Percentiles rank a stretch among this genome's conserved stretches.
Evolutionary conservation across 1,139 yeast genomes (phyloP).

Genomic region (Spathaspora sp.): DNA sequence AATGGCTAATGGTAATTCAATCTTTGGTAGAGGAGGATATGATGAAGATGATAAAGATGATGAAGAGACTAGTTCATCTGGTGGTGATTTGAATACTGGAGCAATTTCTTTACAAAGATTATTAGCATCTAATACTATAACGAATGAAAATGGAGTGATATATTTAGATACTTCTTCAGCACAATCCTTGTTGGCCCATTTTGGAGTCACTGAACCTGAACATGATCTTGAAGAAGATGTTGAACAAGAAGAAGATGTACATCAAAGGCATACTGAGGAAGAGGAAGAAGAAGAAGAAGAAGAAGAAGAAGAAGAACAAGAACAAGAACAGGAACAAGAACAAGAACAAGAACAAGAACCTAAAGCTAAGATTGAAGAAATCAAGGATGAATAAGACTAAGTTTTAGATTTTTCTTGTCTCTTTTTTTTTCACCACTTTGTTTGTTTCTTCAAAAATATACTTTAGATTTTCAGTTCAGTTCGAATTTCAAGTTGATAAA

Average conservation of each 20-base stretch:
- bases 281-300: slow-evolving; percentile 3
- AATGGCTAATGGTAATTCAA: slow-evolving; percentile 18
- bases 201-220: slow-evolving; percentile 38
- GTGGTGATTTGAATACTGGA: slow-evolving; percentile 25
- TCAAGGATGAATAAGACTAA: not conserved
- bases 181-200: slow-evolving; percentile 49
- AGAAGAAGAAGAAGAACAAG: slow-evolving; percentile 7
- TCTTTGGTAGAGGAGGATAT: slow-evolving; percentile 13
- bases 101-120: slow-evolving; percentile 54
- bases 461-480: slow-evolving; percentile 1
- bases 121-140: slow-evolving; percentile 51
- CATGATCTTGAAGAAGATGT: slow-evolving; percentile 18
- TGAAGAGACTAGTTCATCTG: slow-evolving; percentile 15
- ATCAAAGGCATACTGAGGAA: not conserved
- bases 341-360: slow-evolving; percentile 2
- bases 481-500: not conserved
- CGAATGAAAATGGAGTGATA: slow-evolving; percentile 57
- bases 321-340: too few relatives aligned
- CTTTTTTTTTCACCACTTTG: not conserved
- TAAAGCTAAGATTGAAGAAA: not conserved
- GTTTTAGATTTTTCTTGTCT: not conserved
- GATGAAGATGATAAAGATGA: slow-evolving; percentile 23
- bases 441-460: not conserved
- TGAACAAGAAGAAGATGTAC: slow-evolving; percentile 5
- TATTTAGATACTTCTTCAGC: slow-evolving; percentile 52